Evolutionary conservation across 352 stramenopile species (phyloP), one percentile per base, ranked within the genome.

Genomic region (Phytophthora agathidicida): DNA sequence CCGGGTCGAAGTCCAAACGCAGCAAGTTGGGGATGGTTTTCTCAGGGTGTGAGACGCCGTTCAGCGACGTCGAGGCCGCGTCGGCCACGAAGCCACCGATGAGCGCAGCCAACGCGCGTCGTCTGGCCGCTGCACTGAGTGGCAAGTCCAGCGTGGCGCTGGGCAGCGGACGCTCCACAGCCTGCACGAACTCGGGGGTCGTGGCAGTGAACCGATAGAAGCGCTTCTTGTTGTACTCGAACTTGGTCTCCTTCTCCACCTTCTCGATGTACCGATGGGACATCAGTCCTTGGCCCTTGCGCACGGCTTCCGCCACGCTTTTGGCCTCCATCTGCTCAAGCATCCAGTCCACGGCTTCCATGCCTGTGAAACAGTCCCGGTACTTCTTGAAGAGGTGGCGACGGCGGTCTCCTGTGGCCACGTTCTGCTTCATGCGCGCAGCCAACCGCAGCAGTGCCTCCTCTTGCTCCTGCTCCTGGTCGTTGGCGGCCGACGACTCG

Each of bases 261-360:
- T 91, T 91, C 49, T 91, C 80, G 30, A 93, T 89, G 65, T 88
- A 93, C 5, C 70, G 76, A 26, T 75, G 70, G 9, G 77, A 78
- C 38, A 91, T 44, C 48, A 93, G 60, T 7, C 75, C 77, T 66
- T 93, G 80, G 43, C 83, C 83, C 48, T 91, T 93, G 69, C 81
- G 83, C n/a, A 93, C 80, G 27, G 83, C 83, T 38, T 91, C 81
- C 11, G 79, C 79, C 13, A 93, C 81, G 13, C 79, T 90, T 64
- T 88, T 89, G 69, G 81, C 83, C 43, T 93, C 81, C 81, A 91
- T 91, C 47, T 89, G 79, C 68, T 93, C 81, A 31, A 93, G 79
- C 83, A 93, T 93, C 83, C 83, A 93, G 68, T 93, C 81, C 19
- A 93, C 83, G 8, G 83, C 83, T 37, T 93, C 83, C 83, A 93